Evolutionary conservation across 179 eudicot species (phyloP).

Genomic region (Beta lomatogona): DNA sequence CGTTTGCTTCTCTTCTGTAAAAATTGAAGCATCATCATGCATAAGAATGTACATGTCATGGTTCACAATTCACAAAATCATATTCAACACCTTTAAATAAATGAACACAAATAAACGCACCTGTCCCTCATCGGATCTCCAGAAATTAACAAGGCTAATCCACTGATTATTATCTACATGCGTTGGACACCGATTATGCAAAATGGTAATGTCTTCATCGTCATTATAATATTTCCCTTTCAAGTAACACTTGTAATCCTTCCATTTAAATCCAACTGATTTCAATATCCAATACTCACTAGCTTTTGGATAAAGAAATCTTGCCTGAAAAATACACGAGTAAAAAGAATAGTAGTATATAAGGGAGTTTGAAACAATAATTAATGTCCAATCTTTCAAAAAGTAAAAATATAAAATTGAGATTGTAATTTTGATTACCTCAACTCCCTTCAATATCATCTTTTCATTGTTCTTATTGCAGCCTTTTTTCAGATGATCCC

Average conservation of each 20-base stretch:
- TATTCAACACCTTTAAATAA: too few species aligned
- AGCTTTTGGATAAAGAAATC: background rate
- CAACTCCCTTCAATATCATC: slow-evolving; percentile 15
- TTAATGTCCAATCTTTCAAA: background rate
- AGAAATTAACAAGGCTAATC: too few species aligned
- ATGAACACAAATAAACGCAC: too few species aligned
- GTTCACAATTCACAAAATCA: too few species aligned
- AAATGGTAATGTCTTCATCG: background rate
- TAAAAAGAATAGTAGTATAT: too few species aligned
- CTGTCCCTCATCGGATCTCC: background rate
- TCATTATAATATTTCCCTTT: background rate
- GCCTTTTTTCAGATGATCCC: background rate
- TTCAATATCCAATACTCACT: background rate
- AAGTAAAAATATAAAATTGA: background rate
- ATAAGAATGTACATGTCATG: too few species aligned
- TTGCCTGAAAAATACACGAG: background rate
- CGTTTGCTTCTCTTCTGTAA: too few species aligned
- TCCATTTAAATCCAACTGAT: background rate
- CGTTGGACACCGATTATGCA: background rate
- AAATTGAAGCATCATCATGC: too few species aligned
- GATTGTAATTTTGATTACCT: background rate
- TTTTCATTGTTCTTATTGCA: background rate
- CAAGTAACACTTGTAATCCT: slow-evolving; percentile 1
- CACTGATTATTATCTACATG: background rate
- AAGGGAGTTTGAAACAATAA: too few species aligned